Evolutionary conservation across 2,329 filamentous ascomycete species (phyloP), one percentile per base, ranked within the genome.

Genomic region (Aureobasidium leucospermi): DNA sequence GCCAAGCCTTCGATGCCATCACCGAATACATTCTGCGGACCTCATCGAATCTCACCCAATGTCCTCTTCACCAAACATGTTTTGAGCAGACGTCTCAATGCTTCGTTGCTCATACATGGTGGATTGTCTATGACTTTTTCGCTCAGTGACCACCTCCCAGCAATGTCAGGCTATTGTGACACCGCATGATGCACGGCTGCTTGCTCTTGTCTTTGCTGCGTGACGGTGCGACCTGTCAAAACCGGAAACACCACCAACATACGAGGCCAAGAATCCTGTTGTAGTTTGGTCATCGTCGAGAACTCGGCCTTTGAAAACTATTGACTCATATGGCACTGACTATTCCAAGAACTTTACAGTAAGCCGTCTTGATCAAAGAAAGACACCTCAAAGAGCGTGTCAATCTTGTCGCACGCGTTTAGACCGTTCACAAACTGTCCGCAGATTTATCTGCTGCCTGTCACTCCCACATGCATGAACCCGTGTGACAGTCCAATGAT

Each of bases 401-500:
- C 29, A 32, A 23, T 9, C 7, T 43, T 42, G 8, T 34, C 8
- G n/a, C 39, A 43, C n/a, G 7, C 23, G 7, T n/a, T 34, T 4
- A 29, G 8, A 34, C 51, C 23, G 23, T 29, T 43, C 39, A 43
- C 51, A 55, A 55, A 42, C 28, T 42, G 51, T 31, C 51, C 29
- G 51, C 51, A 43, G n/a, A 42, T 34, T 6, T 29, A 9, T 43
- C 29, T 15, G 51, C 6, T 42, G 28, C 51, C 23, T 55, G 29
- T 34, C 9, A 28, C 8, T 23, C 16, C 10, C 15, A 11, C 39
- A 43, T 23, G 51, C 51, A 43, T 55, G 29, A 55, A 43, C 36
- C 51, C 51, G 51, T 55, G 51, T 55, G 38, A 55, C 38, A 19
- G n/a, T 42, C 51, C 51, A 55, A 55, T 55, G 16, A 43, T 32